Base-by-base conservation (phyloP, 192 early-diverging fungal species). In the Umbelopsis sp. region DNA sequence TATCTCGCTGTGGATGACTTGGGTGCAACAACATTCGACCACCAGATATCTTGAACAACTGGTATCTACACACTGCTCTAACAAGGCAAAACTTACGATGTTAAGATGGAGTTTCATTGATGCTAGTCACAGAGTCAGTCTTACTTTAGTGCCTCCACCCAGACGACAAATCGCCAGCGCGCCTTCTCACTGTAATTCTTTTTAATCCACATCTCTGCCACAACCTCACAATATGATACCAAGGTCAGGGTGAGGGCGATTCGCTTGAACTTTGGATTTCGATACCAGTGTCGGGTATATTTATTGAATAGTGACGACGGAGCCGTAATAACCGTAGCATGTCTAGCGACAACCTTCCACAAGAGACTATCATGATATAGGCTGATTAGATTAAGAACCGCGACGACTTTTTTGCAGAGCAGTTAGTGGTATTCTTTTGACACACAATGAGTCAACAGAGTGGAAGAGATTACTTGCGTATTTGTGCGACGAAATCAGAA, bases 111-210 rank as follows among this genome's bases (percentile, higher is more conserved):
- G 29, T 41, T n/a, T 11, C 3, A 7, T 21, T 25, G 10, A 2
- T 0, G 11, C 26, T 36, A 24, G 17, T 24, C 25, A 24, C 44
- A 0, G 21, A 54, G 0, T 5, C 11, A 38, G 2, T 17, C n/a
- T 59, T 74, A 74, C 73, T 74, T 74, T 41, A 69, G 1, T 16
- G 66, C 67, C 56, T 74, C 73, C 25, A 74, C 16, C 22, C 66
- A 45, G 29, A 54, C 21, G 4, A 74, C 25, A 41, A 52, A 74
- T 24, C 51, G 34, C 73, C 73, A 74, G 43, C 53, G 52, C 26
- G 26, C 36, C 29, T 59, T 68, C 14, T 69, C 68, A 43, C 52
- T 69, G 17, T 36, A 68, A 25, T 69, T 54, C 45, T 67, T 41
- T 8, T 34, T 45, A 5, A 74, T 41, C 10, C 68, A 45, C 73